A percentile compares a stretch with the other conserved stretches of the same genome.
Evolutionary conservation across 345 rosid species (phyloP).

Genomic region (Populus davidiana): DNA sequence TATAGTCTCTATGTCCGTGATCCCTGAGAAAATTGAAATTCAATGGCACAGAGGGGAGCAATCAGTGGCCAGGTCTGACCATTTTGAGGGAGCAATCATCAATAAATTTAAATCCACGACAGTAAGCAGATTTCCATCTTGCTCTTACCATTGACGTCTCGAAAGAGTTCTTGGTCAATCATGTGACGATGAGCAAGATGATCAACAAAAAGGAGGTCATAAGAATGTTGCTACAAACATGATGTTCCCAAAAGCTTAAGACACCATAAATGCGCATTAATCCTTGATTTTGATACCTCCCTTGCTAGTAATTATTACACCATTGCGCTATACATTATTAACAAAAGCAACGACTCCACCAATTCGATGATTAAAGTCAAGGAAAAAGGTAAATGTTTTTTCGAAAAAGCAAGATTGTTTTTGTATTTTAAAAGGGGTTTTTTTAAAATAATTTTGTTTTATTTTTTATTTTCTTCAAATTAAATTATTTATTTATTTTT

Average conservation of each 20-base stretch:
- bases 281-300: too few relatives aligned
- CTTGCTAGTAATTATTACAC: neutral
- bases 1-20: too few relatives aligned
- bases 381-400: neutral
- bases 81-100: neutral
- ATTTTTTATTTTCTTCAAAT: too few relatives aligned
- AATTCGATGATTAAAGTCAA: conserved; percentile 9
- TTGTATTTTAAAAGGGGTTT: too few relatives aligned
- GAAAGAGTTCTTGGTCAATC: neutral
- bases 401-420: too few relatives aligned
- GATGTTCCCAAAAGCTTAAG: neutral
- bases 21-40: neutral
- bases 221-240: neutral
- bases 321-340: neutral
- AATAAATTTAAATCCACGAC: neutral
- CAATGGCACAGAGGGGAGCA: neutral
- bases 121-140: neutral
- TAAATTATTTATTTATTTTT: too few relatives aligned
- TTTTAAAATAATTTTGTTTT: too few relatives aligned
- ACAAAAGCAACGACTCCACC: conserved; percentile 2
- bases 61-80: neutral
- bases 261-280: neutral
- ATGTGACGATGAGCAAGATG: neutral
- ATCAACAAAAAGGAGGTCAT: neutral
- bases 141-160: neutral